These are phyloP conservation scores for Niebla homalea DNA, from an alignment of 495 filamentous ascomycete species.

Conservation along the genomic window DNA sequence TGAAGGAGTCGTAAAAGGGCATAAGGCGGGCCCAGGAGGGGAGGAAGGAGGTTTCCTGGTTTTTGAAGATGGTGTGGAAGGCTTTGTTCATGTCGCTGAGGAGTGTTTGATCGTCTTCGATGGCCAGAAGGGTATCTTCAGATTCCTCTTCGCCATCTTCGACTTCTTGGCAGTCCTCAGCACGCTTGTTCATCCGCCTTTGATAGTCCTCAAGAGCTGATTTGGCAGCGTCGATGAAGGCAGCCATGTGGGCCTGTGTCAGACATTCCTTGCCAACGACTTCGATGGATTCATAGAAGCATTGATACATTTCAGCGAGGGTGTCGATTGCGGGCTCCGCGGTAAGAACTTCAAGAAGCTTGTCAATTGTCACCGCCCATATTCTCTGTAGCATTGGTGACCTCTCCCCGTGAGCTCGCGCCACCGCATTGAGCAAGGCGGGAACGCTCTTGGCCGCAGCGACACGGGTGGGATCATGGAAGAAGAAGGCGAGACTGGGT, in stretches of 20 bases:
- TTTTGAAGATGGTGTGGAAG: constrained; percentile 97
- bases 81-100: constrained; percentile 99
- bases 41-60: constrained; percentile 74
- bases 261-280: constrained; percentile 78
- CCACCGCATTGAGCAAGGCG: constrained; percentile 86
- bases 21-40: constrained; percentile 75
- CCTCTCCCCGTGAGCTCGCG: constrained; percentile 66
- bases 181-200: constrained; percentile 61
- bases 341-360: constrained; percentile 86
- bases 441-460: constrained; percentile 91
- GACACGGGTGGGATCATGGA: constrained; percentile 94
- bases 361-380: constrained; percentile 77
- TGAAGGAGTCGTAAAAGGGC: constrained; percentile 71
- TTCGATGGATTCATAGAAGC: constrained; percentile 98
- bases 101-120: constrained; percentile 94
- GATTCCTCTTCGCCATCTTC: constrained; percentile 77
- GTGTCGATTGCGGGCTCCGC: constrained; percentile 93
- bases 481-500: constrained; percentile 93
- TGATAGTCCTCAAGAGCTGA: constrained; percentile 87
- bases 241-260: constrained; percentile 59
- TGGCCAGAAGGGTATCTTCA: constrained; percentile 71
- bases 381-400: constrained; percentile 63
- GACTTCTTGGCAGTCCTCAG: constrained; percentile 58
- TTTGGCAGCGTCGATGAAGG: constrained; percentile 73
- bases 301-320: constrained; percentile 97